Conservation (phyloP, 306 rosid genomes). For the Mucuna pruriens region DNA sequence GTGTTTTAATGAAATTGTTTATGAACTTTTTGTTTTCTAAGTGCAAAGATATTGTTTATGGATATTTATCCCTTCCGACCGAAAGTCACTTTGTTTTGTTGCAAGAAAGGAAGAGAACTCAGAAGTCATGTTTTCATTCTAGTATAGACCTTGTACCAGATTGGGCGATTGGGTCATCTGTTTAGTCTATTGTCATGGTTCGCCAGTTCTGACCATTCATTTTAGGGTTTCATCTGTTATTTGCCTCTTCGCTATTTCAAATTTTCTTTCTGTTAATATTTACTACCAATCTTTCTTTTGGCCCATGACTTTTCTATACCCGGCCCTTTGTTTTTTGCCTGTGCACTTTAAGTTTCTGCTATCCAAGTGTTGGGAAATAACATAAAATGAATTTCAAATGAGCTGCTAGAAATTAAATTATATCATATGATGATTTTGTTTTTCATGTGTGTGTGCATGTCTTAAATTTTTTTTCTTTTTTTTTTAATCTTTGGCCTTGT, state of each 20-base stretch:
- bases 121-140: background rate
- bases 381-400: background rate
- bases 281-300: background rate
- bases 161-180: background rate
- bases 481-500: background rate
- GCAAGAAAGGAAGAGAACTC: background rate
- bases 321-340: background rate
- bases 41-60: background rate
- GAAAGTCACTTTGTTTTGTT: background rate
- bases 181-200: background rate
- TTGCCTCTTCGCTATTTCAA: background rate
- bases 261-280: background rate
- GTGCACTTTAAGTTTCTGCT: background rate
- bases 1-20: slow-evolving; percentile 8
- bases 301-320: background rate
- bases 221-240: background rate
- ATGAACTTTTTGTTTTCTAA: background rate
- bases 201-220: background rate
- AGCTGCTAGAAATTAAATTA: background rate
- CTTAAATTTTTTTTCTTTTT: background rate
- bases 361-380: background rate
- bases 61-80: background rate
- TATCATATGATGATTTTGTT: background rate
- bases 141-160: background rate
- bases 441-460: background rate